These are phyloP conservation scores for Globisporangium lucens DNA, from an alignment of 352 stramenopile genomes.

Conservation along the genomic window DNA sequence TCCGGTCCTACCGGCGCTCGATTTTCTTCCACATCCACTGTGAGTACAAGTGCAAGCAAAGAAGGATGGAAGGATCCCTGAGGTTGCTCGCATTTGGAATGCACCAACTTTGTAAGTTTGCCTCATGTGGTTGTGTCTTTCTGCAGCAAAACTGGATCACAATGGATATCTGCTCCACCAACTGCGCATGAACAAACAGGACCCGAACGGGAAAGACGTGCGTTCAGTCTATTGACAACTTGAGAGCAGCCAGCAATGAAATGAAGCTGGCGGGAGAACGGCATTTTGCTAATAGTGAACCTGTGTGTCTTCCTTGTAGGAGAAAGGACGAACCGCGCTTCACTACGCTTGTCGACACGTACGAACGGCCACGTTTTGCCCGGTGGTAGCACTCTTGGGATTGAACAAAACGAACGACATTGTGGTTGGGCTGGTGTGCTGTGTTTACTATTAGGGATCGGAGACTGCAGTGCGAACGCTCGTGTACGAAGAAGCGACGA, in stretches of 20 bases:
- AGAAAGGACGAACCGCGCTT: constrained; percentile 70
- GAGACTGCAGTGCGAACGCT: constrained; percentile 51
- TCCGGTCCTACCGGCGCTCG: constrained; percentile 63
- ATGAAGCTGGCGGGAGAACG: no score
- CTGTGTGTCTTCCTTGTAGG: constrained; percentile 25
- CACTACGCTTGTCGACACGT: constrained; percentile 75
- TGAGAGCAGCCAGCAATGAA: background rate
- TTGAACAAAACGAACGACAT: background rate
- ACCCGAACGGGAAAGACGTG: constrained; percentile 76
- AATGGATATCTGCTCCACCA: constrained; percentile 60
- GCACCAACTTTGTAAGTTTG: background rate
- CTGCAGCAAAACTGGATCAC: constrained; percentile 63
- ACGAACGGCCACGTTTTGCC: constrained; percentile 7
- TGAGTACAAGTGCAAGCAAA: constrained; percentile 15
- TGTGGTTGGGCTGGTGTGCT: background rate
- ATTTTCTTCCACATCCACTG: constrained; percentile 82
- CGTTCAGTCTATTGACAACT: background rate
- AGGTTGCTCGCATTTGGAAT: no score
- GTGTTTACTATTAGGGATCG: constrained; percentile 34
- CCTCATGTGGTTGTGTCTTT: constrained; percentile 2
- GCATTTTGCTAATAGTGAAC: background rate
- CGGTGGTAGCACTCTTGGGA: background rate
- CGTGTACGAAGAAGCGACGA: constrained; percentile 66
- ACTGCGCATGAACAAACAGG: constrained; percentile 59
- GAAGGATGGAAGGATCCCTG: no score